These are phyloP conservation scores for Stagonosporopsis tanaceti DNA, from an alignment of 2,329 filamentous ascomycete species.

Conservation along the genomic window DNA sequence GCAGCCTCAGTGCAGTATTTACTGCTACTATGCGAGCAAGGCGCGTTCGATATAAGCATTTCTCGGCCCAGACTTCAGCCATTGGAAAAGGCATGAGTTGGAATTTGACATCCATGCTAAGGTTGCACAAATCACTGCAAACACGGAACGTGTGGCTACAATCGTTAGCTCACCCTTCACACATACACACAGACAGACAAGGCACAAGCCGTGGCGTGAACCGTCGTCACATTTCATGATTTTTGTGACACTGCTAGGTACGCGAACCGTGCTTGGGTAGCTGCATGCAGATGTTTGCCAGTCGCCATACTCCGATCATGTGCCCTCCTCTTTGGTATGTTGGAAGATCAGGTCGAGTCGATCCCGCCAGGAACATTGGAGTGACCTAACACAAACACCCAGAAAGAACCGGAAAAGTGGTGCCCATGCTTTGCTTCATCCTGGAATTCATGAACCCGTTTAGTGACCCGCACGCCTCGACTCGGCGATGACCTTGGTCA, in stretches of 20 bases:
- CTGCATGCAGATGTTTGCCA: conserved; percentile 16
- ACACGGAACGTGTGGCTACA: not conserved
- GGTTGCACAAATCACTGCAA: not conserved
- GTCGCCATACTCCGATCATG: conserved; percentile 47
- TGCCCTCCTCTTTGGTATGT: conserved; percentile 42
- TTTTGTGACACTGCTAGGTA: conserved; percentile 48
- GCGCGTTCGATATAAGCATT: conserved; percentile 72
- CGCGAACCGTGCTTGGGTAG: conserved; percentile 25
- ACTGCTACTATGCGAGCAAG: conserved; percentile 33
- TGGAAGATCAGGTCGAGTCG: conserved; percentile 39
- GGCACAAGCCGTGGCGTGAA: conserved; percentile 42
- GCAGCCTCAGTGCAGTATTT: conserved; percentile 38
- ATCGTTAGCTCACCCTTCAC: conserved; percentile 6
- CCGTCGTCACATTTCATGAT: conserved; percentile 48
- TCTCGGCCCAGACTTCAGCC: conserved; percentile 98
- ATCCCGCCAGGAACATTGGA: conserved; percentile 36
- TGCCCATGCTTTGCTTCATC: conserved; percentile 38
- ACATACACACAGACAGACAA: conserved; percentile 4
- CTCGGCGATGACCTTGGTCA: conserved; percentile 97
- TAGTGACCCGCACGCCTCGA: conserved; percentile 79
- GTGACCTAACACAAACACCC: conserved; percentile 49
- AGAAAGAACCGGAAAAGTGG: conserved; percentile 45
- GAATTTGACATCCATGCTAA: conserved; percentile 99
- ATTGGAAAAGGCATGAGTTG: conserved; percentile 79
- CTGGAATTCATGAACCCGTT: conserved; percentile 47